Percentiles rank a stretch among this genome's conserved stretches.
Evolutionary conservation across 116 monocot genomes (phyloP).

Genomic region (Zostera marina): DNA sequence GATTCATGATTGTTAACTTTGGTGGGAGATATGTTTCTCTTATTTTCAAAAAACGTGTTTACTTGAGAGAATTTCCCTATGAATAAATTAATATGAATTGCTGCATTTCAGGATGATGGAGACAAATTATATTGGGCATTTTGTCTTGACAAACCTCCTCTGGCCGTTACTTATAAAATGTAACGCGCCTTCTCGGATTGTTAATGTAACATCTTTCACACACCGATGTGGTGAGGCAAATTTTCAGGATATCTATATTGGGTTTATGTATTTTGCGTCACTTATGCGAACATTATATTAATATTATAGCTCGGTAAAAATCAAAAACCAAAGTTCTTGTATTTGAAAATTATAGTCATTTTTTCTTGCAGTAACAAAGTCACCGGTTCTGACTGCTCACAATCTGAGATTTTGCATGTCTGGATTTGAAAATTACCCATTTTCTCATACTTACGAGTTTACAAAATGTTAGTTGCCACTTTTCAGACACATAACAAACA

Average conservation of each 20-base stretch:
- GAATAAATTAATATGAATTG: not conserved
- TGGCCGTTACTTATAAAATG: constrained; percentile 75
- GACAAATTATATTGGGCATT: constrained; percentile 72
- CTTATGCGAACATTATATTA: not conserved
- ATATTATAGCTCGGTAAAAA: too few species aligned
- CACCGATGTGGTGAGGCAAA: constrained; percentile 62
- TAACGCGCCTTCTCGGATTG: constrained; percentile 52
- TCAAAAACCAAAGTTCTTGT: not conserved
- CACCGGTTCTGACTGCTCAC: not conserved
- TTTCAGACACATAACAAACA: not conserved
- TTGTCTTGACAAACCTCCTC: constrained; percentile 59
- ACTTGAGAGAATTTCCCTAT: constrained; percentile 30
- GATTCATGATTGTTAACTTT: too few species aligned
- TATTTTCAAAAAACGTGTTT: too few species aligned
- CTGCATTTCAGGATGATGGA: constrained; percentile 63
- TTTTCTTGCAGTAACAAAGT: constrained; percentile 3
- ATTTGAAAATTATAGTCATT: not conserved
- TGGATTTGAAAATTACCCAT: constrained; percentile 29
- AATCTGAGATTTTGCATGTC: constrained; percentile 7
- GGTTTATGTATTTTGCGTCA: not conserved
- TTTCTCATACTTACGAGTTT: constrained; percentile 45
- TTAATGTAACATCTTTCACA: constrained; percentile 91
- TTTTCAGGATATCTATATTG: not conserved
- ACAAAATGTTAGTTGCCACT: constrained; percentile 47
- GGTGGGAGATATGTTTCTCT: too few species aligned